Evolutionary conservation across 73 alveolate genomes (phyloP).

Genomic region (Breviolum minutum): DNA sequence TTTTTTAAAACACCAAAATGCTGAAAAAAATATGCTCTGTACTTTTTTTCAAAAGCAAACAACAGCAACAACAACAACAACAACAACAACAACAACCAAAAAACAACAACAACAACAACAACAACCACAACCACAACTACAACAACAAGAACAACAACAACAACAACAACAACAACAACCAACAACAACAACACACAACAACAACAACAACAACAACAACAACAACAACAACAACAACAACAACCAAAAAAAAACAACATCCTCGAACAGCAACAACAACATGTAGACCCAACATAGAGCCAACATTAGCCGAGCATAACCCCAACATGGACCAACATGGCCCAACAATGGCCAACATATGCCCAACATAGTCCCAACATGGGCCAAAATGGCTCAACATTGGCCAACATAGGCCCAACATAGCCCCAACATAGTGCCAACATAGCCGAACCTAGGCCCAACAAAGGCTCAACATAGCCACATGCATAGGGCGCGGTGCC

Average conservation of each 20-base stretch:
- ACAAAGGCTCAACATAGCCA: too few species aligned
- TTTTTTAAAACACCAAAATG: too few species aligned
- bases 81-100: not conserved
- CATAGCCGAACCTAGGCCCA: too few species aligned
- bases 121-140: not conserved
- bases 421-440: too few species aligned
- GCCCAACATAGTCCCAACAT: too few species aligned
- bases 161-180: not conserved
- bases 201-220: not conserved
- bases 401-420: too few species aligned
- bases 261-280: not conserved
- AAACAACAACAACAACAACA: not conserved
- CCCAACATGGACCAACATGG: too few species aligned
- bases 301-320: not conserved
- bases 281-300: not conserved
- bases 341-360: too few species aligned
- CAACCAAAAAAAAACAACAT: not conserved
- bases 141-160: not conserved
- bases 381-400: too few species aligned
- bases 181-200: too few species aligned
- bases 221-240: conserved; percentile 1
- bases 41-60: not conserved
- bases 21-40: not conserved
- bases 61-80: not conserved
- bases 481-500: too few species aligned